Conservation (phyloP, 1,139 yeast genomes). For the Yamadazyma triangularis region DNA sequence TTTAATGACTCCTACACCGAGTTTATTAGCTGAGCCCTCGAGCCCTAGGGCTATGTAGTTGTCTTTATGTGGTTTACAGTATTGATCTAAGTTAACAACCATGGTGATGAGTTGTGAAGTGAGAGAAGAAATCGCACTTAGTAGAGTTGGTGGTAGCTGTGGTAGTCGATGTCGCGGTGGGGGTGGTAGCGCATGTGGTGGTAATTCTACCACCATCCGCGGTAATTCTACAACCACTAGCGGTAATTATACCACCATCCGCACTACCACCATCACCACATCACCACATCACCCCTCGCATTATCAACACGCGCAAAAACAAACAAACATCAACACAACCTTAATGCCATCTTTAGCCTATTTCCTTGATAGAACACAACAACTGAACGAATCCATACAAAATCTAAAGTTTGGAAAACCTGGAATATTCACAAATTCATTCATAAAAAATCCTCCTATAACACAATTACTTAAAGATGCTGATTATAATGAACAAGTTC, state of each 20-base stretch:
- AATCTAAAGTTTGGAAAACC: conserved; percentile 44
- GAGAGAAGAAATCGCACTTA: not conserved
- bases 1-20: conserved; percentile 88
- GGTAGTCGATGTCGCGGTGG: no score
- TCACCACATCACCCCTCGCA: no score
- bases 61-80: conserved; percentile 38
- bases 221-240: no score
- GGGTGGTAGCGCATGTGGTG: no score
- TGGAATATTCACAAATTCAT: conserved; percentile 64
- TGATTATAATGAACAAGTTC: conserved; percentile 46
- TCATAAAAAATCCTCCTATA: conserved; percentile 51
- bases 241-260: no score
- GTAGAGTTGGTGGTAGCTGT: not conserved
- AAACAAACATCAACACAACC: no score
- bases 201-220: no score
- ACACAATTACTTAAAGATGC: conserved; percentile 61
- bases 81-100: conserved; percentile 36
- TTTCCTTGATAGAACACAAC: conserved; percentile 21
- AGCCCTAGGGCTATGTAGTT: conserved; percentile 77
- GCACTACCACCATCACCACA: no score
- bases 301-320: no score
- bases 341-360: conserved; percentile 19
- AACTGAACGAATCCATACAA: conserved; percentile 16
- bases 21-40: conserved; percentile 95
- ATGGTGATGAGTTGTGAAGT: no score